Conservation (phyloP, 768 basidiomycete genomes). For the Boletus patriciae region DNA sequence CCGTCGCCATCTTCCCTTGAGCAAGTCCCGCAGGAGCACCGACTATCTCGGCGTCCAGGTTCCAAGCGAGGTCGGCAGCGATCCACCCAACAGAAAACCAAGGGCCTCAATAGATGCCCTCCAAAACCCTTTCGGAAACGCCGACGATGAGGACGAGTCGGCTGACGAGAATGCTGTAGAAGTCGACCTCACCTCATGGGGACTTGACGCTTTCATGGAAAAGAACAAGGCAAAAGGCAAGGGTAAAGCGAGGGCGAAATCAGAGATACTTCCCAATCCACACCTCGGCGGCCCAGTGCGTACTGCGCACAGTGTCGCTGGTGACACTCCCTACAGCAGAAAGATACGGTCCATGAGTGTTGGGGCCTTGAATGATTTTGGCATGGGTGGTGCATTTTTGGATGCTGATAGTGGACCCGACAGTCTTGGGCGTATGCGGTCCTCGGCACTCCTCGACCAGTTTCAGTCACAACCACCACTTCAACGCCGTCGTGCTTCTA, state of each 20-base stretch:
- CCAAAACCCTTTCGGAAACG: slow-evolving; percentile 73
- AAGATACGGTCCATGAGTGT: slow-evolving; percentile 65
- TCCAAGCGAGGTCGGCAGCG: slow-evolving; percentile 62
- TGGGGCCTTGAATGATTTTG: slow-evolving; percentile 58
- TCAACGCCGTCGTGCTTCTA: slow-evolving; percentile 51
- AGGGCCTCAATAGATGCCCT: slow-evolving; percentile 61
- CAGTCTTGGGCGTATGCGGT: slow-evolving; percentile 48
- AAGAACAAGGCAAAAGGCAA: slow-evolving; percentile 57
- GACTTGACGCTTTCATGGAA: slow-evolving; percentile 72
- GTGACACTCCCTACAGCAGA: slow-evolving; percentile 41
- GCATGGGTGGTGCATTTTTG: slow-evolving; percentile 46
- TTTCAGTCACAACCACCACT: slow-evolving; percentile 42
- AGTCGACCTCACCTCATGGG: slow-evolving; percentile 83
- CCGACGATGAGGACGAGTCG: slow-evolving; percentile 55
- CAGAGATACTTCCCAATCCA: slow-evolving; percentile 45
- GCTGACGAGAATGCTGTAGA: slow-evolving; percentile 54
- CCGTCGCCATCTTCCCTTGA: slow-evolving; percentile 53
- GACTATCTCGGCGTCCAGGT: slow-evolving; percentile 69
- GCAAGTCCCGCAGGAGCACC: slow-evolving; percentile 50
- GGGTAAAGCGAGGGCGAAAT: slow-evolving; percentile 39
- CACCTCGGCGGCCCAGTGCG: slow-evolving; percentile 38
- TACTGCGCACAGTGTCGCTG: slow-evolving; percentile 44
- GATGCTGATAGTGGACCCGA: slow-evolving; percentile 37
- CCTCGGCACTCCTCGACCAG: slow-evolving; percentile 56
- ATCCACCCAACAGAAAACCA: slow-evolving; percentile 48